These are phyloP conservation scores for Leptodontidium sp. DNA, from an alignment of 2,329 filamentous ascomycete genomes.

Conservation along the genomic window DNA sequence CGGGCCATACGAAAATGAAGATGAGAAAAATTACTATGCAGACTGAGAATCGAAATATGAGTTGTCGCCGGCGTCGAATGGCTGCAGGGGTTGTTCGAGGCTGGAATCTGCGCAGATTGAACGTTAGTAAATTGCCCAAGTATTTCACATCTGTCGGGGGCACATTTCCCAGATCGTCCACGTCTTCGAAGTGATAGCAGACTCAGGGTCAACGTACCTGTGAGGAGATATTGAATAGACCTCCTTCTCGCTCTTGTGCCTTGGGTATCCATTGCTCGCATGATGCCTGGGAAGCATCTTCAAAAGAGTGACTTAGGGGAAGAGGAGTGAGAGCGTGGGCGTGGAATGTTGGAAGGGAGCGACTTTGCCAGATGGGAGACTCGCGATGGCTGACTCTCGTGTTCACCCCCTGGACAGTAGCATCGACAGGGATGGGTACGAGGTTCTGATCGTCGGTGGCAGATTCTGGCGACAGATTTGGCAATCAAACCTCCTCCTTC, in stretches of 20 bases:
- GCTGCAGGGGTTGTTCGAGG: conserved; percentile 78
- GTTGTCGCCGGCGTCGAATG: conserved; percentile 74
- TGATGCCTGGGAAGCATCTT: conserved; percentile 90
- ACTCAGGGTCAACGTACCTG: conserved; percentile 65
- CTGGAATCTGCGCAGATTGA: conserved; percentile 71
- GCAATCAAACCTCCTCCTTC: conserved; percentile 18
- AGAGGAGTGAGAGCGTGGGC: conserved; percentile 7
- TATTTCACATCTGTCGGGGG: conserved; percentile 31
- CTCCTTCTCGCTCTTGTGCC: conserved; percentile 55
- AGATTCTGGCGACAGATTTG: conserved; percentile 20
- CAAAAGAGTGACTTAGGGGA: conserved; percentile 39
- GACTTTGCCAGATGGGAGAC: conserved; percentile 38
- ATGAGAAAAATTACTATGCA: conserved; percentile 66
- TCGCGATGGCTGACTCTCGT: conserved; percentile 38
- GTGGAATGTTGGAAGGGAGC: conserved; percentile 19
- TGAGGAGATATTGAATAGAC: conserved; percentile 91
- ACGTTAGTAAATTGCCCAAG: conserved; percentile 26
- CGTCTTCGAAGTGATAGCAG: background rate
- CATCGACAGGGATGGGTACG: conserved; percentile 33
- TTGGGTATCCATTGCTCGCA: conserved; percentile 79
- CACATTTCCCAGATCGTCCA: background rate
- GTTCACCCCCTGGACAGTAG: conserved; percentile 38
- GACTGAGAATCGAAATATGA: conserved; percentile 73
- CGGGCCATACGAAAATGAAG: conserved; percentile 80
- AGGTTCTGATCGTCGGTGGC: conserved; percentile 23